Evolutionary conservation across 805 yeast species (phyloP), one percentile per base, ranked within the genome.

Genomic region (Myxozyma melibiosi): DNA sequence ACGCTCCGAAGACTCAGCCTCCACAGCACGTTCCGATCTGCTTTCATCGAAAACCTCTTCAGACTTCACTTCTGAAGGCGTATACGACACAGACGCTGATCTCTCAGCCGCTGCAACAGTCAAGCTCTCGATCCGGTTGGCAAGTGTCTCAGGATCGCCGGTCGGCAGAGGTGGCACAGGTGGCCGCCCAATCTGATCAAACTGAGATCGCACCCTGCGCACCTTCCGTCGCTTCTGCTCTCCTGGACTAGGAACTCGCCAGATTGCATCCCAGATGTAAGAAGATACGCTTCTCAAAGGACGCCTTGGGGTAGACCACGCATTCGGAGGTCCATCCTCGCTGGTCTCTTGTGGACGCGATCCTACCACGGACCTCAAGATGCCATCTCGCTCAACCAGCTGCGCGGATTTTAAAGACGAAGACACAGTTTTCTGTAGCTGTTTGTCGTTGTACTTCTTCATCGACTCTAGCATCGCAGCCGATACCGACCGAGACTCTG

Each of bases 231-330:
- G n/a, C n/a, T n/a, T n/a, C 24, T 28, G 18, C n/a, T 43, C 47
- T 1, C 31, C 37, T 4, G 43, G 20, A 16, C 35, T 33, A 4
- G 54, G 42, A 34, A 38, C 42, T 11, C 48, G 35, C 54, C 54
- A 51, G 4, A 40, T 24, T 27, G 54, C 43, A 33, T 41, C 33
- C 54, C 54, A 51, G 18, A 51, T 22, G 14, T 20, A 51, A 20
- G 54, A 51, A 38, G 54, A 42, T 4, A 42, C 24, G 6, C 25
- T 38, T n/a, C 48, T 47, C 24, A 47, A 22, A 34, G 16, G 37
- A 13, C 51, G 51, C 27, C 24, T 11, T 7, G 33, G 6, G 6
- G 33, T 30, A 30, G 33, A 30, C 33, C 11, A 11, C 6, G 33
- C 33, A 30, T 30, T 30, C 33, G 33, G 33, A 6, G 33, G 6